phyloP scores from a whole-genome alignment of 192 early-diverging fungal species.

The Backusella liffmaniae region DNA sequence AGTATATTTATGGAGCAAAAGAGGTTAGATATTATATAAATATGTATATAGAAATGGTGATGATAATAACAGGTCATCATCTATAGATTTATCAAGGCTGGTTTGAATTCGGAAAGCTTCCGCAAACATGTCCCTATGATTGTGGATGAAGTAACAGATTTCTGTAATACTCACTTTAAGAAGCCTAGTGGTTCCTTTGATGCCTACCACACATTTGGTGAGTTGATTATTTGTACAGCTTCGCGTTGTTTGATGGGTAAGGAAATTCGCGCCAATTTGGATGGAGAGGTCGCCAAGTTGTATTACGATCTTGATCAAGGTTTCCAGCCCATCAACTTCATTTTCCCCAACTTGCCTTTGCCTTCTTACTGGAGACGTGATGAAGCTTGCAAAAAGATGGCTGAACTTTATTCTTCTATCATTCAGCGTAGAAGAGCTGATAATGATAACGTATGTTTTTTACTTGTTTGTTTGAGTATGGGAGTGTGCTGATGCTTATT shows the following conservation, averaged over 20 bases:
- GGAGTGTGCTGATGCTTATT: not conserved
- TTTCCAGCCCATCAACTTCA: slow-evolving; percentile 92
- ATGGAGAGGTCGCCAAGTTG: slow-evolving; percentile 69
- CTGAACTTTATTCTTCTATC: slow-evolving; percentile 74
- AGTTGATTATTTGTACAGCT: slow-evolving; percentile 93
- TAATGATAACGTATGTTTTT: slow-evolving; percentile 28
- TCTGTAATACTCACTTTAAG: slow-evolving; percentile 65
- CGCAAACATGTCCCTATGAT: slow-evolving; percentile 86
- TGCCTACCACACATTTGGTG: slow-evolving; percentile 77
- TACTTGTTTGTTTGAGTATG: not conserved
- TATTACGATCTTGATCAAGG: slow-evolving; percentile 95
- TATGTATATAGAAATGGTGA: not conserved
- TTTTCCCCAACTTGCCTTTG: slow-evolving; percentile 91
- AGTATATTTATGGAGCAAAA: slow-evolving; percentile 97
- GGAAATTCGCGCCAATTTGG: slow-evolving; percentile 84
- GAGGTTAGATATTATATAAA: slow-evolving; percentile 49
- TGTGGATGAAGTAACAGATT: slow-evolving; percentile 74
- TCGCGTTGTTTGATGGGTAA: slow-evolving; percentile 92
- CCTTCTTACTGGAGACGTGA: slow-evolving; percentile 86
- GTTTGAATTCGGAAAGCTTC: slow-evolving; percentile 85
- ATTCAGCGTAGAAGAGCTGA: slow-evolving; percentile 73
- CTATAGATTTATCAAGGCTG: slow-evolving; percentile 88
- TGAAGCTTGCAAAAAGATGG: slow-evolving; percentile 80
- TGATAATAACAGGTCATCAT: not conserved
- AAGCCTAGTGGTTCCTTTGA: slow-evolving; percentile 59